Evolutionary conservation across 1,284 basidiomycete genomes (phyloP).

Genomic region (Sphaerobolus stellatus): DNA sequence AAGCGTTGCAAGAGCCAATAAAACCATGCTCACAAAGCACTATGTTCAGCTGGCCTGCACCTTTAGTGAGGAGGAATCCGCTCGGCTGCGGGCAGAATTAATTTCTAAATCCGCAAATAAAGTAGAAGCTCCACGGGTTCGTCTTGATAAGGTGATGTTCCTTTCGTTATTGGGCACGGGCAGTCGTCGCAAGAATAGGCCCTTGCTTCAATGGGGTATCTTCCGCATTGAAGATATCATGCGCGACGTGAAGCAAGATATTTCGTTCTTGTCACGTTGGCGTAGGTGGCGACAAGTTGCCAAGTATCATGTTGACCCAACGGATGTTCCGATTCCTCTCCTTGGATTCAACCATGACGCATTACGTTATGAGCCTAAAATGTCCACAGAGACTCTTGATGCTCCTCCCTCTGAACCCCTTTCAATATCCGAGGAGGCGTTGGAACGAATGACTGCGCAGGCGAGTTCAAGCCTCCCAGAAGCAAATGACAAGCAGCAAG

Average conservation of each 20-base stretch:
- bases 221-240: constrained; percentile 40
- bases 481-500: neutral
- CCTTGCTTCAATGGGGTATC: constrained; percentile 60
- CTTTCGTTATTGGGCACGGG: constrained; percentile 55
- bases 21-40: constrained; percentile 60
- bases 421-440: neutral
- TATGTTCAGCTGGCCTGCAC: constrained; percentile 61
- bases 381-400: no score
- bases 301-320: constrained; percentile 1
- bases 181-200: constrained; percentile 55
- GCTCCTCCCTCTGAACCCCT: no score
- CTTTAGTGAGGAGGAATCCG: constrained; percentile 43
- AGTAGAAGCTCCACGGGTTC: constrained; percentile 49
- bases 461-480: neutral
- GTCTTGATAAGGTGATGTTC: constrained; percentile 54
- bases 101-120: constrained; percentile 22
- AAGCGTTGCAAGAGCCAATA: constrained; percentile 47
- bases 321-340: neutral
- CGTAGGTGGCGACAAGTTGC: constrained; percentile 24
- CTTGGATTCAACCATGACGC: neutral
- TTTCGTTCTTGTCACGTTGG: constrained; percentile 43
- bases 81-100: constrained; percentile 28
- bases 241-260: constrained; percentile 42
- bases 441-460: neutral
- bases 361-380: no score